Evolutionary conservation across 108 stramenopile genomes (phyloP).

Genomic region (Nitzschia putrida): DNA sequence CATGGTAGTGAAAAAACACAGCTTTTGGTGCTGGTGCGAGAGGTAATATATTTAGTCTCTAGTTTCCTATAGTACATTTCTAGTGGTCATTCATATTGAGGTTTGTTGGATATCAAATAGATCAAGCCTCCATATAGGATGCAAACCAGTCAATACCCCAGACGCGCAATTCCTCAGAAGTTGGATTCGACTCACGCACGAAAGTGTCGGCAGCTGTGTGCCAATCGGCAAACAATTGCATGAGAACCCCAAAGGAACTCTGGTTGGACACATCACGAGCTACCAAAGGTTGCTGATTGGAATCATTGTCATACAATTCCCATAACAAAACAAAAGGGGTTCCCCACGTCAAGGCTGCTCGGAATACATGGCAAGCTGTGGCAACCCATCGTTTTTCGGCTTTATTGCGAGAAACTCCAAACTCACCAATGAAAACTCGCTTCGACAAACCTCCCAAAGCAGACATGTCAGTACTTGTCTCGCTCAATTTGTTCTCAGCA

Average conservation of each 20-base stretch:
- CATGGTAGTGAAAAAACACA: too few species aligned
- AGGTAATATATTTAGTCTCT: too few species aligned
- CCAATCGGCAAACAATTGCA: background rate
- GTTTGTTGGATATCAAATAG: too few species aligned
- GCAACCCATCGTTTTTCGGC: background rate
- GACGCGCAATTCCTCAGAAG: background rate
- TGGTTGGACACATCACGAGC: background rate
- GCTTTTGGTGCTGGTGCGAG: too few species aligned
- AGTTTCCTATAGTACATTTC: too few species aligned
- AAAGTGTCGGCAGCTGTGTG: background rate
- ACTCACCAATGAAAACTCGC: constrained; percentile 15
- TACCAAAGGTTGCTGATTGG: background rate
- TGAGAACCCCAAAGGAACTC: background rate
- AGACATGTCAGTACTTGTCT: background rate
- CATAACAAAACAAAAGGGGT: constrained; percentile 1
- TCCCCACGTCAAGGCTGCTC: constrained; percentile 10
- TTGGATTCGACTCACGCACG: background rate
- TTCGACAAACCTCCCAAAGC: background rate
- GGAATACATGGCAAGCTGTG: background rate
- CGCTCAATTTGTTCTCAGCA: constrained; percentile 21
- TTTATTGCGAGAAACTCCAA: background rate
- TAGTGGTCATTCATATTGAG: too few species aligned
- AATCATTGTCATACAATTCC: constrained; percentile 15
- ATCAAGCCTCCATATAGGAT: too few species aligned
- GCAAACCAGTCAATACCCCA: constrained; percentile 10